Base-by-base conservation (phyloP, 2,329 filamentous ascomycete species). In the Plectosphaerella sp. region DNA sequence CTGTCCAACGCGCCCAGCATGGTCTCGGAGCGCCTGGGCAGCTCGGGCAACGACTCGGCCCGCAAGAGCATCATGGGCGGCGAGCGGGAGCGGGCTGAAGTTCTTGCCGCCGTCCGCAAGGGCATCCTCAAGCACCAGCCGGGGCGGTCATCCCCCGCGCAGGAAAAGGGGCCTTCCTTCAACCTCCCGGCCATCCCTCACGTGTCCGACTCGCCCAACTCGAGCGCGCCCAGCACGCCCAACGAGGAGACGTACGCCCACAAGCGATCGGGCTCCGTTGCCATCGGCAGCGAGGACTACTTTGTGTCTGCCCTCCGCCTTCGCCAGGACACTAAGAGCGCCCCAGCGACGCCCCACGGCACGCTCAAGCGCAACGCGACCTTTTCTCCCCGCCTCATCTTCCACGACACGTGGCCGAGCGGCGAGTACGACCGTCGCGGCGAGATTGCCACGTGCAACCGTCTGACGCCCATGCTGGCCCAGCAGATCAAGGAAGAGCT, bases 401-500 rank as follows among this genome's bases (percentile, higher is more conserved):
- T 97, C 67, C 86, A 97, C 67, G 94, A 99, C 65, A 97, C 92
- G 8, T 99, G 92, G 91, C 91, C 92, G 3, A 90, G 87, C 64
- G 88, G 89, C 62, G 94, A 99, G 68, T 99, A 99, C 65, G 94
- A 99, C 68, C 89, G 94, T 56, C 86, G 94, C 50, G 94, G 94
- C 51, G 94, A 99, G 55, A 89, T 97, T 72, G 92, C 94, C 11
- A 99, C 94, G 1, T 99, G 94, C 83, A 99, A 99, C 67, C 89
- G 93, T 59, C 79, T 99, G 60, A 99, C 94, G 47, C 94, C 94
- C 12, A 92, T 97, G 81, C 82, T 99, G 57, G 94, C 94, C 45
- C 94, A 99, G 73, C 94, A 99, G 71, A 99, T 99, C 74, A 97
- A 97, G 74, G 94, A 99, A 74, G 94, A 99, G 75, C 83, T 99